Conservation (phyloP, 2,329 filamentous ascomycete genomes). For the Colletotrichum sp. region DNA sequence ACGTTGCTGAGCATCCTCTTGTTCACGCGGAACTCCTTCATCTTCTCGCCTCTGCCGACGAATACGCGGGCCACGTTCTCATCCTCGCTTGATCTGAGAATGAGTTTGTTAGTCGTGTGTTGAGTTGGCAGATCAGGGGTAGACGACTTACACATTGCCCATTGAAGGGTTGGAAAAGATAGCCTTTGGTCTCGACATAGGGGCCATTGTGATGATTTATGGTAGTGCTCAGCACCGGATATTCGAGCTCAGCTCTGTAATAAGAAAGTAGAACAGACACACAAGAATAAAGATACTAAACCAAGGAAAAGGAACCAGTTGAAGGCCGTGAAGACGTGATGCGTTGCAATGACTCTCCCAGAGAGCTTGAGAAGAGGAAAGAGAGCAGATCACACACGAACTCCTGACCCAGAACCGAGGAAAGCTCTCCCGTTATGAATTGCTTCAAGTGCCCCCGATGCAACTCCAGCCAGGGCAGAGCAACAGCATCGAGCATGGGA, state of each 20-base stretch:
- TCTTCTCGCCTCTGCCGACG: conserved; percentile 44
- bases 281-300: neutral
- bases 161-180: conserved; percentile 10
- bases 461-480: conserved; percentile 5
- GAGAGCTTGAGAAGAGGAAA: conserved; percentile 17
- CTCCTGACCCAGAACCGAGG: conserved; percentile 1
- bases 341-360: conserved; percentile 16
- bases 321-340: conserved; percentile 7
- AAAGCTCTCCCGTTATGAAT: conserved; percentile 12
- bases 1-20: conserved; percentile 50
- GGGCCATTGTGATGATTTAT: conserved; percentile 4
- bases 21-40: conserved; percentile 45
- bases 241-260: conserved; percentile 14
- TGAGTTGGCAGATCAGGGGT: neutral
- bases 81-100: neutral
- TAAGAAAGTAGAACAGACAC: neutral
- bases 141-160: conserved; percentile 13
- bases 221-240: conserved; percentile 12
- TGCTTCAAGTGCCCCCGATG: conserved; percentile 2
- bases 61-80: conserved; percentile 38
- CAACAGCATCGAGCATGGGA: conserved; percentile 8
- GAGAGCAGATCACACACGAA: neutral
- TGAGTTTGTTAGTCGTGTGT: neutral
- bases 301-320: neutral
- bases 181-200: conserved; percentile 20